A percentile compares a stretch with the other conserved stretches of the same genome.
These are phyloP conservation scores for Afroboletus lepidellus DNA, from an alignment of 1,284 basidiomycete genomes.

Conservation along the genomic window DNA sequence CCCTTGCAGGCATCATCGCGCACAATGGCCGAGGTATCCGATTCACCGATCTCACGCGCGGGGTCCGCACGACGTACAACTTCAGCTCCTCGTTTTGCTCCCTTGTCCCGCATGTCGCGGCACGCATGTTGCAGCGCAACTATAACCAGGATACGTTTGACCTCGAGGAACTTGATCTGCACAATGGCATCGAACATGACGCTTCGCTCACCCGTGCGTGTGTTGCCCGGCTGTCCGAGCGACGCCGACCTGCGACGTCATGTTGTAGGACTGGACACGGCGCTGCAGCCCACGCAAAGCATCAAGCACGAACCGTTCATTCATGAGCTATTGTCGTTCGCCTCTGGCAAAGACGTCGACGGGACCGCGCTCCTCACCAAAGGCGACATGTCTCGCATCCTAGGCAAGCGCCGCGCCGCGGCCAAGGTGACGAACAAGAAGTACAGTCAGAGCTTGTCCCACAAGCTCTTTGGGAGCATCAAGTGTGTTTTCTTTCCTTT, in stretches of 20 bases:
- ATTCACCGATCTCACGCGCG: conserved; percentile 53
- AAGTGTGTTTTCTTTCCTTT: conserved; percentile 48
- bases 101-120: conserved; percentile 59
- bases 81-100: conserved; percentile 65
- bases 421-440: conserved; percentile 52
- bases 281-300: conserved; percentile 50
- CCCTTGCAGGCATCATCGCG: conserved; percentile 58
- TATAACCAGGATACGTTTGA: conserved; percentile 61
- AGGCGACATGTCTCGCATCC: conserved; percentile 56
- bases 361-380: conserved; percentile 49
- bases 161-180: conserved; percentile 60
- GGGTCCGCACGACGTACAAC: conserved; percentile 60
- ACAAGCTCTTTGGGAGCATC: conserved; percentile 64
- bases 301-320: conserved; percentile 49
- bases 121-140: conserved; percentile 52
- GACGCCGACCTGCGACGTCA: neutral
- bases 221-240: too few relatives aligned
- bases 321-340: conserved; percentile 56
- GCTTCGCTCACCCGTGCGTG: conserved; percentile 65
- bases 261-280: conserved; percentile 55
- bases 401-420: conserved; percentile 57
- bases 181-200: conserved; percentile 80
- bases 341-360: conserved; percentile 53
- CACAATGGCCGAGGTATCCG: conserved; percentile 64
- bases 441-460: conserved; percentile 47